Evolutionary conservation across 2,329 filamentous ascomycete genomes (phyloP), one percentile per base, ranked within the genome.

Genomic region (Fusarium sp.): DNA sequence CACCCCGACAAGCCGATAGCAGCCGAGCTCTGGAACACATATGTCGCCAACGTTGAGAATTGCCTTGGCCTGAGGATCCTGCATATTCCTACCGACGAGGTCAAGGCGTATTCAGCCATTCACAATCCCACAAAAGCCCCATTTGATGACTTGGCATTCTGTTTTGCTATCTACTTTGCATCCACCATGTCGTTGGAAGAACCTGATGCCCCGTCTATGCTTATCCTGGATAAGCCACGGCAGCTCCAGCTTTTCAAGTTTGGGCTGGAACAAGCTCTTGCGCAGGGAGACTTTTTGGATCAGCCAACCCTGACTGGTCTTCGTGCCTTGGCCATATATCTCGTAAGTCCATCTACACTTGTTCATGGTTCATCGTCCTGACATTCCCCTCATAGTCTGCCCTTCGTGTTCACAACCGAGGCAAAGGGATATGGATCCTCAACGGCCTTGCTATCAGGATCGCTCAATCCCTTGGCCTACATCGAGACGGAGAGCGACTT

Each of bases 121-220:
- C n/a, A 14, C 11, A 8, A 66, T 1, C 62, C 55, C 5, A 2
- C 1, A 1, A 22, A 2, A 12, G 55, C 36, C 4, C 29, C 22
- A 2, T 12, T 38, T 1, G 62, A 67, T 1, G 62, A 67, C 17
- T 35, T 67, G 8, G 53, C 53, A 6, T 61, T 66, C 29, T 67
- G 66, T 35, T 67, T 44, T 6, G 42, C 53, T 3, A 38, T 67
- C 6, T 67, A 55, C 11, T 67, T 66, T 29, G 55, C 66, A 6
- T 55, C 62, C 6, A 31, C 24, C 4, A 29, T 51, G 2, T 42
- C 66, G 2, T 35, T 66, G 0, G 20, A 66, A 4, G 14, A 24
- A 0, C 6, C 53, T 4, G 40, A 22, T n/a, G 27, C 27, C 3
- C 57, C 20, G 38, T 9, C 36, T 6, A 27, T 60, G 29, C 8